These are phyloP conservation scores for Saccharomyces hybrid DNA, from an alignment of 1,139 yeast species.

Conservation along the genomic window DNA sequence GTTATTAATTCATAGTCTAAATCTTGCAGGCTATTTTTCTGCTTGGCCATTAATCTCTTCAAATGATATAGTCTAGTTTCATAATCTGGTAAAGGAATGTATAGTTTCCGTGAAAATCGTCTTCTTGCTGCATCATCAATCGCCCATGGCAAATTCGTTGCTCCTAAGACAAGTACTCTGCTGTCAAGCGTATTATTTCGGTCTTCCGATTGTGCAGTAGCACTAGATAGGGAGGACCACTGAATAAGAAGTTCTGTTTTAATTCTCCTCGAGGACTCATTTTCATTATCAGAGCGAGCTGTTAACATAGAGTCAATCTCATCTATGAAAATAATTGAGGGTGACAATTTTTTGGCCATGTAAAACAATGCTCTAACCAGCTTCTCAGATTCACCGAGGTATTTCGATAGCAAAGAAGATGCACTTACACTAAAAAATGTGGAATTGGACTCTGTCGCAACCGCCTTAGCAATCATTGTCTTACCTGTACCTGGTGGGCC, in stretches of 20 bases:
- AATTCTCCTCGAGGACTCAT: slow-evolving; percentile 44
- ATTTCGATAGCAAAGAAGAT: slow-evolving; percentile 53
- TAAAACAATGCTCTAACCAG: slow-evolving; percentile 51
- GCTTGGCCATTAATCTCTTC: slow-evolving; percentile 37
- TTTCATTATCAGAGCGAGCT: slow-evolving; percentile 45
- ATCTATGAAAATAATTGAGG: slow-evolving; percentile 43
- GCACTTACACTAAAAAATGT: slow-evolving; percentile 59
- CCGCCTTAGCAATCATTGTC: slow-evolving; percentile 57
- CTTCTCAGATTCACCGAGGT: slow-evolving; percentile 57
- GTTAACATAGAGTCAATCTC: slow-evolving; percentile 57
- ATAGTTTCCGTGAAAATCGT: slow-evolving; percentile 52
- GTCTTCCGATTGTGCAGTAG: slow-evolving; percentile 37
- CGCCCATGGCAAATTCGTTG: slow-evolving; percentile 62
- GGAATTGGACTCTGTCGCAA: slow-evolving; percentile 57
- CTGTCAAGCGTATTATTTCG: slow-evolving; percentile 19
- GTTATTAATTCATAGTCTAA: slow-evolving; percentile 43
- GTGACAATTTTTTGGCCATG: slow-evolving; percentile 44
- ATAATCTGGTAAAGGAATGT: slow-evolving; percentile 58
- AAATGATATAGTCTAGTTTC: slow-evolving; percentile 49
- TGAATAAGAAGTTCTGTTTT: slow-evolving; percentile 58
- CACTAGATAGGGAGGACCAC: slow-evolving; percentile 56
- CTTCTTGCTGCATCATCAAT: slow-evolving; percentile 63
- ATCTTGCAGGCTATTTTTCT: slow-evolving; percentile 36
- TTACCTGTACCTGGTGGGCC: slow-evolving; percentile 50
- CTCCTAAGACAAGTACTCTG: slow-evolving; percentile 52